Base-by-base conservation (phyloP, 306 rosid species). In the Parietaria judaica region DNA sequence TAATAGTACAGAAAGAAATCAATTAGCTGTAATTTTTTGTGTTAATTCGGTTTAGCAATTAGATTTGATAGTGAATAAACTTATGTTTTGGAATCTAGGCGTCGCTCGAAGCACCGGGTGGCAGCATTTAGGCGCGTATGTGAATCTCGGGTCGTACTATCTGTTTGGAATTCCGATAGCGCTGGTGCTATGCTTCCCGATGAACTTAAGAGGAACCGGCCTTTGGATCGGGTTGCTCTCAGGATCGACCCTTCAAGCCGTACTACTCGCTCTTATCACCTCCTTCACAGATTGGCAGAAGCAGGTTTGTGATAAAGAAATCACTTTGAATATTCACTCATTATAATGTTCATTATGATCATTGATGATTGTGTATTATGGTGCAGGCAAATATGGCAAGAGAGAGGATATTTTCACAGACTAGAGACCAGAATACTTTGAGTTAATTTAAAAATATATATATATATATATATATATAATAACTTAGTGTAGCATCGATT, bases 81-180 rank as follows among this genome's bases (percentile, higher is more conserved):
- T 8, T 43, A 1, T 38, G 7, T 1, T 60, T 49, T 58, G 51
- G 11, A 9, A 36, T 48, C 50, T 43, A 83, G 83, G 83, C 54
- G 45, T 78, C 58, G 81, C 79, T 0, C 73, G 86, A 73, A 83
- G n/a, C n/a, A n/a, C n/a, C n/a, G n/a, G n/a, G n/a, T n/a, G n/a
- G n/a, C n/a, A n/a, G n/a, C n/a, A n/a, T 83, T 16, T 53, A 66
- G 14, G 84, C 84, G 49, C 62, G 74, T 60, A 38, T 55, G 78
- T 68, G 9, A 83, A 83, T 65, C 81, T 83, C 43, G 63, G 70
- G 13, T 70, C 89, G 47, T 80, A 72, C 68, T 83, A 83, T 59
- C 11, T 16, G 5, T 69, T 65, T 9, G 89, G 84, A 50, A 73
- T 80, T 16, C 86, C 84, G 1, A 43, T 72, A 45, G 82, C 73